These are phyloP conservation scores for Colletotrichum graminicola DNA, from an alignment of 2,329 filamentous ascomycete species.

Conservation along the genomic window DNA sequence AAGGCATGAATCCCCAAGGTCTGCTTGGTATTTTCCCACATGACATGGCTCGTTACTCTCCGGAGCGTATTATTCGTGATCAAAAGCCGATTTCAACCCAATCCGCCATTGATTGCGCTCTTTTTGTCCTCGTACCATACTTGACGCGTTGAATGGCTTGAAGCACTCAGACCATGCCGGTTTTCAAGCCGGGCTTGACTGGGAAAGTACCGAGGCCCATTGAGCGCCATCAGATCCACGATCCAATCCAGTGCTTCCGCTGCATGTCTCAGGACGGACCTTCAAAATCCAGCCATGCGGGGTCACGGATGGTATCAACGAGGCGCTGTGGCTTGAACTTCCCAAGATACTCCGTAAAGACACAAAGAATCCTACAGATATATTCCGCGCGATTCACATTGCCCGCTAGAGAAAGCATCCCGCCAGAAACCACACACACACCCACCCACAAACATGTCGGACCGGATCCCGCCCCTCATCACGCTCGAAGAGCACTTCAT, in stretches of 20 bases:
- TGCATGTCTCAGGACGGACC: background rate
- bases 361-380: background rate
- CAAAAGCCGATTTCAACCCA: too few species aligned
- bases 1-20: background rate
- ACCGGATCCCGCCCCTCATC: conserved; percentile 49
- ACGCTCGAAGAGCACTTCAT: conserved; percentile 59
- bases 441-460: background rate
- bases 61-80: too few species aligned
- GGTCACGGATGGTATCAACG: background rate
- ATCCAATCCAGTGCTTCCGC: too few species aligned
- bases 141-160: background rate
- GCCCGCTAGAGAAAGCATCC: background rate
- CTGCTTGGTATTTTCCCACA: background rate
- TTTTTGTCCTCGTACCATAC: background rate
- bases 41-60: background rate
- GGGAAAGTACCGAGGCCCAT: background rate
- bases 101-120: background rate
- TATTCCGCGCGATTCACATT: too few species aligned
- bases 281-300: background rate
- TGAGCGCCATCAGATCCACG: background rate
- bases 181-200: background rate
- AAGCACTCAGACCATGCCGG: background rate
- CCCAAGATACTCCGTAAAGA: background rate
- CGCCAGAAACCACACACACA: background rate
- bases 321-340: background rate